phyloP scores from a whole-genome alignment of 768 basidiomycete genomes.

The Boletus tomentosulus region DNA sequence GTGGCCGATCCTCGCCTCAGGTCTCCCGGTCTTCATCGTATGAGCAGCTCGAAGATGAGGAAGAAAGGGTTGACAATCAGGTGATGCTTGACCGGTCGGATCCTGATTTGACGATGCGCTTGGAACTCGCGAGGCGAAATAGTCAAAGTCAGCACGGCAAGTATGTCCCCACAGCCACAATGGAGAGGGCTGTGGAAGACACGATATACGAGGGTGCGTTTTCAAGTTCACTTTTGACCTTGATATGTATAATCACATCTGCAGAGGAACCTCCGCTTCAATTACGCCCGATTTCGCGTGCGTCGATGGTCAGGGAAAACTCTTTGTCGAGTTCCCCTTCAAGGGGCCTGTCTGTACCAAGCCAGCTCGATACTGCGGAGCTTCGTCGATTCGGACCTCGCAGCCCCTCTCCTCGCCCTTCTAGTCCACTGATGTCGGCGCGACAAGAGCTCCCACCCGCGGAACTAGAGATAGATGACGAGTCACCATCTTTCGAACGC shows the following conservation, averaged over 20 bases:
- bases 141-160: slow-evolving; percentile 70
- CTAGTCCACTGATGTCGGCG: slow-evolving; percentile 32
- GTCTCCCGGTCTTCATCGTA: slow-evolving; percentile 43
- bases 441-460: slow-evolving; percentile 37
- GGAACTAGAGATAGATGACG: slow-evolving; percentile 45
- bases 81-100: slow-evolving; percentile 60
- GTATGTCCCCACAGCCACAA: slow-evolving; percentile 33
- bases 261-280: slow-evolving; percentile 59
- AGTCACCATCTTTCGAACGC: slow-evolving; percentile 30
- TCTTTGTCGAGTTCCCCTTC: slow-evolving; percentile 41
- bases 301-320: slow-evolving; percentile 39
- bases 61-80: slow-evolving; percentile 42
- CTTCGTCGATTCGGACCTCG: slow-evolving; percentile 71
- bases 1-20: slow-evolving; percentile 33
- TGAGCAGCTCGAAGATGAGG: slow-evolving; percentile 40
- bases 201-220: slow-evolving; percentile 75
- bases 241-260: background rate
- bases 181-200: slow-evolving; percentile 51
- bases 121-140: slow-evolving; percentile 82
- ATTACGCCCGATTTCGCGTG: slow-evolving; percentile 52
- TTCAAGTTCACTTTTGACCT: slow-evolving; percentile 1
- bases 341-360: slow-evolving; percentile 24
- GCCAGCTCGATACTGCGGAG: slow-evolving; percentile 48
- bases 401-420: slow-evolving; percentile 65
- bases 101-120: slow-evolving; percentile 67